phyloP scores from a whole-genome alignment of 768 basidiomycete genomes.

The Asterophora parasitica region DNA sequence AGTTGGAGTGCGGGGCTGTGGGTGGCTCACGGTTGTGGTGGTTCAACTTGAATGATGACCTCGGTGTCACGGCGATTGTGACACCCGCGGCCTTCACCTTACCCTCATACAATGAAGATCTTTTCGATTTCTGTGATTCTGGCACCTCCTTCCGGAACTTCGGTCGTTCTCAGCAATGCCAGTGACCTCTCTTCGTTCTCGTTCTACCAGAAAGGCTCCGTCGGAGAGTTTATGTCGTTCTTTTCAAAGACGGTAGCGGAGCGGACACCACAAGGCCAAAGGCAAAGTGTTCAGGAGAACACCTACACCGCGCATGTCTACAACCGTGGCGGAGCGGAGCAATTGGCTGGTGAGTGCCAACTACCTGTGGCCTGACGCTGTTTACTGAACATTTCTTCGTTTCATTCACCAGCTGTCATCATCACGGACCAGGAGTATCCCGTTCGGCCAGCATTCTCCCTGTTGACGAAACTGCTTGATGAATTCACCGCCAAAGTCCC shows the following conservation, averaged over 20 bases:
- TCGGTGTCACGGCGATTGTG: too few species aligned
- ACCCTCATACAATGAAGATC: constrained; percentile 66
- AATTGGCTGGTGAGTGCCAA: constrained; percentile 64
- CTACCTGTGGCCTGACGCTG: background rate
- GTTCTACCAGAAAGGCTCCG: constrained; percentile 87
- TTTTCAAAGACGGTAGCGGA: constrained; percentile 91
- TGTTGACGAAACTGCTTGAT: constrained; percentile 89
- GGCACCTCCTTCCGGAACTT: constrained; percentile 58
- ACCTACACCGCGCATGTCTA: constrained; percentile 91
- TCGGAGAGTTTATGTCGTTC: constrained; percentile 92
- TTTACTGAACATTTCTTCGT: constrained; percentile 5
- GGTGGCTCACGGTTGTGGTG: too few species aligned
- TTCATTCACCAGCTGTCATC: constrained; percentile 60
- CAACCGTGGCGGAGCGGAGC: constrained; percentile 82
- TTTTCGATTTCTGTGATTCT: constrained; percentile 74
- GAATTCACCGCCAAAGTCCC: constrained; percentile 84
- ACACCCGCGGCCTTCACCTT: too few species aligned
- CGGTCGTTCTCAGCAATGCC: constrained; percentile 60
- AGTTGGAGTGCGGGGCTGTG: too few species aligned
- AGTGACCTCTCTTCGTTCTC: constrained; percentile 87
- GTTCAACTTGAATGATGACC: too few species aligned
- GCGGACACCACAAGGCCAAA: constrained; percentile 79
- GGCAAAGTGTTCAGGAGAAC: constrained; percentile 94
- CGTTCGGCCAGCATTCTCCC: constrained; percentile 91
- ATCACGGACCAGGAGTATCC: constrained; percentile 97